Base-by-base conservation (phyloP, 345 rosid species). In the Hibiscus tridactylites region DNA sequence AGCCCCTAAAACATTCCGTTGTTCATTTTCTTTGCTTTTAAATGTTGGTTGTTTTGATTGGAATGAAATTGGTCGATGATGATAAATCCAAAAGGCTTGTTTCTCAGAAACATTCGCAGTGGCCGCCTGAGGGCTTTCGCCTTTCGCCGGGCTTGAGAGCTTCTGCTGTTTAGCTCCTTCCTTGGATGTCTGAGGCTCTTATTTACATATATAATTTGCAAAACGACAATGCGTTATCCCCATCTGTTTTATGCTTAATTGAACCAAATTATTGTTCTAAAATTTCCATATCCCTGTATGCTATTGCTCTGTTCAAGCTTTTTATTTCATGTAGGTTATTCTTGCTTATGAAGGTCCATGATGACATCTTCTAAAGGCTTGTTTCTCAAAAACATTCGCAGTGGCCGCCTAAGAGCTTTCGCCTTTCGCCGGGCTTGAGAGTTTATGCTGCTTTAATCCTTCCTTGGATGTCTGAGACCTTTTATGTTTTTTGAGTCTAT, bases 381-480 rank as follows among this genome's bases (percentile, higher is more conserved):
- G 87, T 85, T 83, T 88, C 88, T 88, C 90, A 84, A 73, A 17
- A 80, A 86, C 94, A 91, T 89, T 91, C 84, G 91, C 97, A 91
- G 97, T 87, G 83, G 94, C 94, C 80, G 90, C 86, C 91, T 85
- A 50, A 91, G 87, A 78, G 87, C 88, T 88, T 85, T 88, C 87
- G 87, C 86, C 89, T 89, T 76, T 33, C 33, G 37, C 37, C 37
- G 6, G 37, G 37, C 37, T 33, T 33, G 37, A 33, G 37, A 33
- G 6, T 31, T 33, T 33, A 4, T 33, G 37, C 37, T 33, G 37
- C 37, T 4, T 33, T 4, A 33, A 33, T 33, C 6, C 37, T 33
- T 33, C 37, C 37, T 33, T 33, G 37, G 37, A 33, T 33, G 37
- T 33, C 37, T 33, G 6, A 33, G 33, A 31, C 33, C 39, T 35